Conservation (phyloP, 768 basidiomycete genomes). For the Russula lepida region DNA sequence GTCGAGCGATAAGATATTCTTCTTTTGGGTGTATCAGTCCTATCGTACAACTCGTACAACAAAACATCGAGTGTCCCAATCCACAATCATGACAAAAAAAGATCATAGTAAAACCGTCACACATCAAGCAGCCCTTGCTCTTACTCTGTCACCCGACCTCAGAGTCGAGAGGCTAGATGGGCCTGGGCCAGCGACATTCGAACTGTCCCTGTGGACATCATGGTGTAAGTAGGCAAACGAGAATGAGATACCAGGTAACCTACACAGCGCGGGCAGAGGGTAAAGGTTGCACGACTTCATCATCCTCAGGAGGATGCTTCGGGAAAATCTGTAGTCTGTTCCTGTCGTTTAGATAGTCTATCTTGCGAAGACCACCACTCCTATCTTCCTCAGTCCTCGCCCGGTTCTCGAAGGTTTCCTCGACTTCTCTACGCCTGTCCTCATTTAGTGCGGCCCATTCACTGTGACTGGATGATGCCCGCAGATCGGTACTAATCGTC, state of each 20-base stretch:
- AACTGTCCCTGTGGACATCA: neutral
- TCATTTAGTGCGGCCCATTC: constrained; percentile 10
- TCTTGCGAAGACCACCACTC: constrained; percentile 3
- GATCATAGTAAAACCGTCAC: neutral
- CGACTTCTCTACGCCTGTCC: constrained; percentile 7
- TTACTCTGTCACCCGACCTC: constrained; percentile 2
- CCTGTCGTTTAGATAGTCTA: constrained; percentile 13
- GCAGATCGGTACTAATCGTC: neutral
- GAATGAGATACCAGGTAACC: neutral
- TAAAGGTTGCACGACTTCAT: neutral
- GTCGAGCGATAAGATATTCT: neutral
- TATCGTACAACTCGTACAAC: neutral
- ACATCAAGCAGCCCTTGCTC: constrained; percentile 1
- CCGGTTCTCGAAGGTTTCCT: constrained; percentile 5
- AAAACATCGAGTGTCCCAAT: neutral
- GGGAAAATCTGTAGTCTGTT: constrained; percentile 13
- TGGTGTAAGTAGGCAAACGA: neutral
- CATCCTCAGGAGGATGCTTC: constrained; percentile 1
- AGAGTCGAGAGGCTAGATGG: neutral
- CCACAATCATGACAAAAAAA: neutral
- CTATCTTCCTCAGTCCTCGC: constrained; percentile 6
- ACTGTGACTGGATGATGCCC: constrained; percentile 10
- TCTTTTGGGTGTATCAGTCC: neutral
- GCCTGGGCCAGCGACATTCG: constrained; percentile 1
- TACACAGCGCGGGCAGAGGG: constrained; percentile 5